A percentile compares a stretch with the other conserved stretches of the same genome.
These are phyloP conservation scores for Neonectria ditissima DNA, from an alignment of 2,329 filamentous ascomycete species.

Conservation along the genomic window DNA sequence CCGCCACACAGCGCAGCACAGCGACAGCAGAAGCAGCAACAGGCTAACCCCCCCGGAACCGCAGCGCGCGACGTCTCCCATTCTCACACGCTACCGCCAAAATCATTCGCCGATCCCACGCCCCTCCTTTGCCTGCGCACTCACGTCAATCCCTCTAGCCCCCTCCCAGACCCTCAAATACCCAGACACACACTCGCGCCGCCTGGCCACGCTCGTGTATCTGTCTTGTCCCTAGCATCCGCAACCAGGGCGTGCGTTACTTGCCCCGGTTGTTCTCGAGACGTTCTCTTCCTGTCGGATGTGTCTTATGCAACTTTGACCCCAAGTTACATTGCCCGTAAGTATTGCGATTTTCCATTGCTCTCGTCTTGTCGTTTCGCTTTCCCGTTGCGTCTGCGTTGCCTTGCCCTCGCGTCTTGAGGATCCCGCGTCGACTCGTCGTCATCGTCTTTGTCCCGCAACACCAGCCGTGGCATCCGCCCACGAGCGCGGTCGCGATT, in stretches of 20 bases:
- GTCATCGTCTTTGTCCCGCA: constrained; percentile 22
- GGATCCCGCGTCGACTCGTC: constrained; percentile 31
- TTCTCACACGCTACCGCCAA: constrained; percentile 23
- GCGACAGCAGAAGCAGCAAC: constrained; percentile 19
- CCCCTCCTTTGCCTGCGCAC: constrained; percentile 29
- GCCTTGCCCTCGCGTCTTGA: constrained; percentile 35
- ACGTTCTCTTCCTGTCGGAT: constrained; percentile 39
- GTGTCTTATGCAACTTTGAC: constrained; percentile 43
- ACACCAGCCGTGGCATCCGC: constrained; percentile 22
- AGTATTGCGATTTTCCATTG: constrained; percentile 46
- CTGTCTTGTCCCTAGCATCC: constrained; percentile 42
- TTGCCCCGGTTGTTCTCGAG: constrained; percentile 41
- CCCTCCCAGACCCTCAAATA: constrained; percentile 39
- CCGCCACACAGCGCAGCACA: constrained; percentile 15
- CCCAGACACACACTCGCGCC: constrained; percentile 40
- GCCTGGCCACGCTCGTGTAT: constrained; percentile 39
- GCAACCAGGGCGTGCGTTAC: constrained; percentile 36
- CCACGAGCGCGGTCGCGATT: constrained; percentile 21
- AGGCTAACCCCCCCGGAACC: constrained; percentile 24
- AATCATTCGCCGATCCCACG: constrained; percentile 30
- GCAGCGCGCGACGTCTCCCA: constrained; percentile 20
- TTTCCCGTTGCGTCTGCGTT: constrained; percentile 30
- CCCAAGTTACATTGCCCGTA: constrained; percentile 50
- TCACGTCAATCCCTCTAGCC: constrained; percentile 30
- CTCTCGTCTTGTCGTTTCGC: constrained; percentile 27